Evolutionary conservation across 1,284 basidiomycete genomes (phyloP).

Genomic region (Ceratobasidium sp.): DNA sequence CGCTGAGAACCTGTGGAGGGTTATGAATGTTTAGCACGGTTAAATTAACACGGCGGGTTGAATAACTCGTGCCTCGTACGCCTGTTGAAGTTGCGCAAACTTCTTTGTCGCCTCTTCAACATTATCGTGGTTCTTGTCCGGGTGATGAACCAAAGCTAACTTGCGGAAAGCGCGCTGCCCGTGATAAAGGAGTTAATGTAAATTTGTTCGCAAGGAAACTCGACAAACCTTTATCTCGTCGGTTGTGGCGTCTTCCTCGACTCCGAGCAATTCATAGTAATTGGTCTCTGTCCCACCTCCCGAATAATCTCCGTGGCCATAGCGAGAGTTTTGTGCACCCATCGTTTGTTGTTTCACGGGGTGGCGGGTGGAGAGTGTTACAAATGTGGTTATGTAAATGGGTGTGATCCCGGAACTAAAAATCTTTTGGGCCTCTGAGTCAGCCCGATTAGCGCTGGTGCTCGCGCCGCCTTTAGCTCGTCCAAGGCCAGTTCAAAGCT

Average conservation of each 20-base stretch:
- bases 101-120: slow-evolving; percentile 88
- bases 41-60: background rate
- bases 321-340: slow-evolving; percentile 77
- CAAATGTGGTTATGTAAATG: background rate
- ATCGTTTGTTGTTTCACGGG: slow-evolving; percentile 59
- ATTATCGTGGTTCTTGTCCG: slow-evolving; percentile 88
- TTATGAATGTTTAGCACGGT: slow-evolving; percentile 37
- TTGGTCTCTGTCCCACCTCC: slow-evolving; percentile 61
- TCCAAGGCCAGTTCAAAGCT: too few species aligned
- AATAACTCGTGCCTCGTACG: slow-evolving; percentile 80
- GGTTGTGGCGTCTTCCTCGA: slow-evolving; percentile 82
- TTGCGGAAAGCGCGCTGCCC: slow-evolving; percentile 82
- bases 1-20: slow-evolving; percentile 78
- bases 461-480: background rate
- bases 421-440: slow-evolving; percentile 1
- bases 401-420: background rate
- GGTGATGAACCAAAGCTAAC: slow-evolving; percentile 88
- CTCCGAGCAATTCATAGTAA: slow-evolving; percentile 85
- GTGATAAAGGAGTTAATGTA: slow-evolving; percentile 22
- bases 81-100: slow-evolving; percentile 92
- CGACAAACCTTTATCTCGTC: slow-evolving; percentile 85
- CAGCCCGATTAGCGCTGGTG: slow-evolving; percentile 19
- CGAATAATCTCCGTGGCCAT: slow-evolving; percentile 56
- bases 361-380: slow-evolving; percentile 8
- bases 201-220: background rate